Conservation (phyloP, 2,329 filamentous ascomycete species). For the Calonectria fujianensis region DNA sequence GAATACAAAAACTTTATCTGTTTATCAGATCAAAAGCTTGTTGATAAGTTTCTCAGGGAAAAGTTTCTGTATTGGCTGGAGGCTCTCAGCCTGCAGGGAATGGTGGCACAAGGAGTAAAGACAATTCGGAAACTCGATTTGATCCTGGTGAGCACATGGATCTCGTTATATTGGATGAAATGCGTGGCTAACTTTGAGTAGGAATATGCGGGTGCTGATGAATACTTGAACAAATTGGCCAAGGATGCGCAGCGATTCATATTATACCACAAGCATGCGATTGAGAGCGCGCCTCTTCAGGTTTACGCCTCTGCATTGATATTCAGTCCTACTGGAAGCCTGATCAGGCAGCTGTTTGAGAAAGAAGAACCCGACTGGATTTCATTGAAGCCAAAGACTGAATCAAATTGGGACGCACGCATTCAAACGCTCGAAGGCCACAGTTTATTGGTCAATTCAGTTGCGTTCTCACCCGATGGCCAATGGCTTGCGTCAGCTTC, state of each 20-base stretch:
- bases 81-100: slow-evolving; percentile 60
- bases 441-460: background rate
- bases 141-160: background rate
- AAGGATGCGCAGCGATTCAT: slow-evolving; percentile 29
- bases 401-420: background rate
- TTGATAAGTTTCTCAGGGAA: background rate
- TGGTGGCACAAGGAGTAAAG: background rate
- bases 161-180: too few species aligned
- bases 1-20: too few species aligned
- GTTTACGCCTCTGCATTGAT: slow-evolving; percentile 34
- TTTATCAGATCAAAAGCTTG: too few species aligned
- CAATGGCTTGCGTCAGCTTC: slow-evolving; percentile 2
- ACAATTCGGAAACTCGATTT: background rate
- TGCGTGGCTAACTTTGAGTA: background rate
- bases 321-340: slow-evolving; percentile 28
- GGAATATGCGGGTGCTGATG: background rate
- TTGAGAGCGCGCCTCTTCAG: slow-evolving; percentile 24
- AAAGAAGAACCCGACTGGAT: slow-evolving; percentile 31
- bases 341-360: background rate
- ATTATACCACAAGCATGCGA: accelerated
- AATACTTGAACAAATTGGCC: background rate
- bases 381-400: background rate
- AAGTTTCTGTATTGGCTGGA: slow-evolving; percentile 65
- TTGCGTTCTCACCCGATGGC: slow-evolving; percentile 12
- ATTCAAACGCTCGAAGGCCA: background rate